A percentile compares a stretch with the other conserved stretches of the same genome.
These are phyloP conservation scores for Phialemonium atrogriseum DNA, from an alignment of 2,329 filamentous ascomycete species.

Conservation along the genomic window DNA sequence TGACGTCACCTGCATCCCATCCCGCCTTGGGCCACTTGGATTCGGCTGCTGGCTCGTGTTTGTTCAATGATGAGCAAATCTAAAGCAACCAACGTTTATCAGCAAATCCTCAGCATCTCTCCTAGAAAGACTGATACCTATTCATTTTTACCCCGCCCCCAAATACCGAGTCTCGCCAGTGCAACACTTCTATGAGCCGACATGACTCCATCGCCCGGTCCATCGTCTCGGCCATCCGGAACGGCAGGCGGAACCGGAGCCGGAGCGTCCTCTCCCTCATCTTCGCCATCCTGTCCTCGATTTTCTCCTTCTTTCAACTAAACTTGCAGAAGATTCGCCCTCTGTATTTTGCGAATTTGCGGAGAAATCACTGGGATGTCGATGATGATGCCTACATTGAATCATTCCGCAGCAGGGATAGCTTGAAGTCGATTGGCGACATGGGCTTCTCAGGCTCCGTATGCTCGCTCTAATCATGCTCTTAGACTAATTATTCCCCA, in stretches of 20 bases:
- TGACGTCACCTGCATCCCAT: too few relatives aligned
- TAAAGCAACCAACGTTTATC: too few relatives aligned
- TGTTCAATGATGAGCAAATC: too few relatives aligned
- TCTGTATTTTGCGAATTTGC: constrained; percentile 40
- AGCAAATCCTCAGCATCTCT: too few relatives aligned
- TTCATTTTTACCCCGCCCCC: too few relatives aligned
- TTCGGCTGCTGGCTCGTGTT: too few relatives aligned
- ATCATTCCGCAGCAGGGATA: constrained; percentile 28
- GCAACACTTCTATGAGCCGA: constrained; percentile 16
- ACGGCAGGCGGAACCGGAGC: constrained; percentile 17
- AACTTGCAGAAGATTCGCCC: constrained; percentile 35
- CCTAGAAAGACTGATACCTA: too few relatives aligned
- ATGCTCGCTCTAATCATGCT: constrained; percentile 4
- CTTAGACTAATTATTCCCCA: constrained; percentile 5
- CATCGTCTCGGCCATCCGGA: constrained; percentile 27
- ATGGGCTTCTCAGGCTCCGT: constrained; percentile 67
- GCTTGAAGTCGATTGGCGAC: constrained; percentile 53
- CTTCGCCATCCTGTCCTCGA: constrained; percentile 30
- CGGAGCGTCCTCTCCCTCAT: constrained; percentile 30
- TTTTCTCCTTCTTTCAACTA: constrained; percentile 46
- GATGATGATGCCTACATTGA: constrained; percentile 28
- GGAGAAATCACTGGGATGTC: constrained; percentile 28
- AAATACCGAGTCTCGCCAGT: too few relatives aligned
- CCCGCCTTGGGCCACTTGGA: too few relatives aligned
- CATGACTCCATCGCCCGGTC: constrained; percentile 28